Conservation (phyloP, 805 yeast genomes). For the Kodamaea nitidulidarum region DNA sequence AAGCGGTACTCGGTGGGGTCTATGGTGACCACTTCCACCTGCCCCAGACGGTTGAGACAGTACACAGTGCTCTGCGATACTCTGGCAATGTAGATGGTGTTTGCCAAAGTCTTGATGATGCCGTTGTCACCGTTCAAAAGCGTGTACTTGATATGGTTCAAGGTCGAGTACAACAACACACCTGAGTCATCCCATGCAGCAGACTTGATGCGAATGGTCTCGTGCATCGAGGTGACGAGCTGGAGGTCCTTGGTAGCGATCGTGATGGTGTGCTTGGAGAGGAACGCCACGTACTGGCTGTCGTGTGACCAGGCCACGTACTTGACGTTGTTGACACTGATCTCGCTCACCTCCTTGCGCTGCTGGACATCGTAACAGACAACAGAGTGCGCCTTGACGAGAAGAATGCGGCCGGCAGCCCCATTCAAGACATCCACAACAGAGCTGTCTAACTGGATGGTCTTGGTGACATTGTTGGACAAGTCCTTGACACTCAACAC, state of each 20-base stretch:
- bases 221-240: conserved; percentile 80
- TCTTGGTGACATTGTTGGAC: conserved; percentile 75
- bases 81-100: conserved; percentile 76
- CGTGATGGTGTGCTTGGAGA: conserved; percentile 89
- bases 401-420: conserved; percentile 77
- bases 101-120: conserved; percentile 85
- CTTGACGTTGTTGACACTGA: conserved; percentile 73
- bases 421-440: conserved; percentile 72
- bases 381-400: conserved; percentile 69
- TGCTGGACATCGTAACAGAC: conserved; percentile 90
- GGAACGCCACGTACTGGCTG: conserved; percentile 80
- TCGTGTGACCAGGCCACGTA: conserved; percentile 87
- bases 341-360: conserved; percentile 67
- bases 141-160: conserved; percentile 93
- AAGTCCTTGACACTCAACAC: conserved; percentile 81
- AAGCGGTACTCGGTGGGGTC: conserved; percentile 98
- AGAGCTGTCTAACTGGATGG: conserved; percentile 63
- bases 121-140: conserved; percentile 93
- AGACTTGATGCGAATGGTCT: conserved; percentile 92
- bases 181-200: conserved; percentile 97
- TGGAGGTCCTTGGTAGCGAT: conserved; percentile 79
- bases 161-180: conserved; percentile 86
- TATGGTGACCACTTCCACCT: conserved; percentile 69
- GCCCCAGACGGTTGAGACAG: conserved; percentile 82
- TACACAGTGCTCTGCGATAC: conserved; percentile 69